Base-by-base conservation (phyloP, 2,329 filamentous ascomycete species). In the Ceratocystis smalleyi region DNA sequence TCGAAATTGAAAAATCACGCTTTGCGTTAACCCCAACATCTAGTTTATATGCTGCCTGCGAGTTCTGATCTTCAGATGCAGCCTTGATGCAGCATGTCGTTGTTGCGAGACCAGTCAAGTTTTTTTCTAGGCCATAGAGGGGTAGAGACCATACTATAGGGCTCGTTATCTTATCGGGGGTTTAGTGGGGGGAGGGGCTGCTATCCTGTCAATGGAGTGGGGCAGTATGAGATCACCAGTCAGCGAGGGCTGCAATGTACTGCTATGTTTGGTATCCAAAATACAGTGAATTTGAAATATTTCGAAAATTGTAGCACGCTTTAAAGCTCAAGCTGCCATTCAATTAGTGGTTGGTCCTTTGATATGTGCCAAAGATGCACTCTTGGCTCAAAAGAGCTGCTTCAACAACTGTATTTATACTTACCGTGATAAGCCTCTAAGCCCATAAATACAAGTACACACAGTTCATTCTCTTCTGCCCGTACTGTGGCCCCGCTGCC, bases 21-120 rank as follows among this genome's bases (percentile, higher is more conserved):
- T 57, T 32, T 43, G 62, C 43, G 22, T 63, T 24, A 63, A 32
- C 32, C 62, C 51, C 40, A 63, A 55, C 61, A 71, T 70, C 40
- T 74, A 69, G 73, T 61, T 72, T 70, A 62, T 75, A 71, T 15
- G 49, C 6, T 43, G 8, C 32, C 43, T 54, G 19, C 43, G 5
- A n/a, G n/a, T 17, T 61, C 3, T 30, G 35, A 17, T 57, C 30
- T 63, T 63, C 32, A 24, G 6, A 54, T 43, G 59, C 59, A 40
- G 35, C 12, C 35, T 40, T 40, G 35, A 60, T 32, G 27, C 43
- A 61, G 47, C n/a, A 35, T 7, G 27, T 49, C 27, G 45, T 19
- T 51, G 22, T 35, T 22, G 24, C 24, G 43, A 43, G 54, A 57
- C 32, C 15, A 60, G 22, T 24, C 47, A 49, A 30, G 24, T 27